A percentile compares a stretch with the other conserved stretches of the same genome.
These are phyloP conservation scores for Helminthosporium solani DNA, from an alignment of 2,329 filamentous ascomycete genomes.

Conservation along the genomic window DNA sequence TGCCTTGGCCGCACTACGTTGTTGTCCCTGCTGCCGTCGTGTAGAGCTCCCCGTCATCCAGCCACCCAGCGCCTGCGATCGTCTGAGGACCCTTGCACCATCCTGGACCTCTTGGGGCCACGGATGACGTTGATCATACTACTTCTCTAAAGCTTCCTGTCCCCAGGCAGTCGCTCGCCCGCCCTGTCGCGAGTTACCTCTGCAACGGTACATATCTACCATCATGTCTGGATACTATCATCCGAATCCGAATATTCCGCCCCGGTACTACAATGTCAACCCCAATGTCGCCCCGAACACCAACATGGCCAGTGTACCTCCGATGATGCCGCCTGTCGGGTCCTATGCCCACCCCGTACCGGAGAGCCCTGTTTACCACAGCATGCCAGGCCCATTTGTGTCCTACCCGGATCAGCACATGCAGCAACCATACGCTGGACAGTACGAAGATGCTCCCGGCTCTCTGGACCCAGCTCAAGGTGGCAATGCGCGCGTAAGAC, in stretches of 20 bases:
- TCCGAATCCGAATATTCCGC: constrained; percentile 33
- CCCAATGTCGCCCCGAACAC: constrained; percentile 26
- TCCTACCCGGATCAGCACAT: constrained; percentile 34
- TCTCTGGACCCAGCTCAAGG: constrained; percentile 28
- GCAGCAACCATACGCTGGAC: constrained; percentile 36
- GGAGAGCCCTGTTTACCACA: constrained; percentile 36
- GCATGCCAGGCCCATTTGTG: constrained; percentile 31
- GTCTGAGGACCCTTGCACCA: constrained; percentile 34
- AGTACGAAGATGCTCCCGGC: constrained; percentile 37
- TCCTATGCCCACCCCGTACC: constrained; percentile 29
- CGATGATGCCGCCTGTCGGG: constrained; percentile 32
- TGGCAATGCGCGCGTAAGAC: constrained; percentile 30
- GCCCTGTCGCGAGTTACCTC: constrained; percentile 19
- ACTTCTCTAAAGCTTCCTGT: constrained; percentile 26
- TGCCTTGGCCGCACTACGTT: constrained; percentile 7
- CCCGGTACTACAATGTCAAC: constrained; percentile 41
- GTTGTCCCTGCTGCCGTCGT: constrained; percentile 30
- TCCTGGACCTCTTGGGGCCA: constrained; percentile 20
- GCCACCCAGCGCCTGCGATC: constrained; percentile 37
- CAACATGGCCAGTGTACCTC: constrained; percentile 26
- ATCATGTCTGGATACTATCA: constrained; percentile 43
- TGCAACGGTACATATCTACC: constrained; percentile 13
- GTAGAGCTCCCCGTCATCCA: constrained; percentile 17
- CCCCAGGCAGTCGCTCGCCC: constrained; percentile 26
- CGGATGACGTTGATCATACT: constrained; percentile 43